phyloP scores from a whole-genome alignment of 257 asterid genomes.

The Penstemon barbatus region DNA sequence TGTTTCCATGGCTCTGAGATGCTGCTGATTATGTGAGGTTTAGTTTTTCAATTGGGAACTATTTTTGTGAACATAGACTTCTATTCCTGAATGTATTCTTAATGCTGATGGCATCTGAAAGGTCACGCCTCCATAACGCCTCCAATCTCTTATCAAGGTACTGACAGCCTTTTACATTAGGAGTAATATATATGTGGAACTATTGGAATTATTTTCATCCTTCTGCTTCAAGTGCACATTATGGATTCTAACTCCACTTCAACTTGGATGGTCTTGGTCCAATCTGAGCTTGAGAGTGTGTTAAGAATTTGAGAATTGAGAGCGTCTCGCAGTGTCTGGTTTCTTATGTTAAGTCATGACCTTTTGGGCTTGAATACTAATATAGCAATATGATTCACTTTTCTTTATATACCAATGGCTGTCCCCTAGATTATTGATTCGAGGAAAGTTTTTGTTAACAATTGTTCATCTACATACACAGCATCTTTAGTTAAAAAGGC shows the following conservation, averaged over 20 bases:
- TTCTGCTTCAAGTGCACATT: conserved; percentile 4
- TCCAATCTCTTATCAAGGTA: conserved; percentile 34
- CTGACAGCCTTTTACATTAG: not conserved
- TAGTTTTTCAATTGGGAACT: conserved; percentile 21
- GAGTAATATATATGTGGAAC: not conserved
- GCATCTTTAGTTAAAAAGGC: not conserved
- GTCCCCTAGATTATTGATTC: not conserved
- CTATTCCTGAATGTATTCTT: conserved; percentile 22
- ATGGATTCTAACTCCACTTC: not conserved
- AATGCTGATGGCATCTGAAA: conserved; percentile 27
- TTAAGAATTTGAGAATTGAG: conserved; percentile 18
- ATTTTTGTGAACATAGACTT: conserved; percentile 27
- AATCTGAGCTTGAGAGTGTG: conserved; percentile 4
- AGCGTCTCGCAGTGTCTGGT: not conserved
- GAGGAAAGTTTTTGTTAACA: not conserved
- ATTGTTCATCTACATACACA: not conserved
- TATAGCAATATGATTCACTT: not conserved
- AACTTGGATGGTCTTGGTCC: conserved; percentile 3
- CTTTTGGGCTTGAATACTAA: not conserved
- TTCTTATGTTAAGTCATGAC: conserved; percentile 4
- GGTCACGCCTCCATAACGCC: conserved; percentile 13
- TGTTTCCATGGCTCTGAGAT: conserved; percentile 28
- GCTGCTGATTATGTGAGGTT: conserved; percentile 26
- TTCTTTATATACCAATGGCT: conserved; percentile 2
- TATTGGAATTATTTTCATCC: not conserved